Conservation (phyloP, 208 protist species). For the Crithidia brevicula region DNA sequence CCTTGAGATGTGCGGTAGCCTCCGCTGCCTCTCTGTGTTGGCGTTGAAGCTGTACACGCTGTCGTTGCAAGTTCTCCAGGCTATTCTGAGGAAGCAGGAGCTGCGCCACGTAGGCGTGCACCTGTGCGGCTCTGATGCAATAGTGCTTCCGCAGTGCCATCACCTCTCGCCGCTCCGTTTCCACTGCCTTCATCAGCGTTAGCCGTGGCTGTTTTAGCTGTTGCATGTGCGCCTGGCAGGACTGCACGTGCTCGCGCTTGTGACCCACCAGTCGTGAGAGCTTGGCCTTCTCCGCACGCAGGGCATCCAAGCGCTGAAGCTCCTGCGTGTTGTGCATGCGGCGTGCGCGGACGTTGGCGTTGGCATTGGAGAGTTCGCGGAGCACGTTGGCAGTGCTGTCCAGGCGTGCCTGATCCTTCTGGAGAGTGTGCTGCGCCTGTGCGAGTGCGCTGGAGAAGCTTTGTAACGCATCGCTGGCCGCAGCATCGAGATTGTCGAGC, state of each 20-base stretch:
- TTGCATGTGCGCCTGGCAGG: slow-evolving; percentile 26
- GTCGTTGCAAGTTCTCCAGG: slow-evolving; percentile 12
- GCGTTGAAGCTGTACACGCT: slow-evolving; percentile 5
- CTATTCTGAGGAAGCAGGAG: slow-evolving; percentile 17
- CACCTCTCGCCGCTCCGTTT: slow-evolving; percentile 14
- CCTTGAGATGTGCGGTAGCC: background rate
- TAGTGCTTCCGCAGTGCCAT: slow-evolving; percentile 25
- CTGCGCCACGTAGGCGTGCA: slow-evolving; percentile 27
- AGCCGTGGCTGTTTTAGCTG: slow-evolving; percentile 30
- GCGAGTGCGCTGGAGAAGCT: slow-evolving; percentile 47
- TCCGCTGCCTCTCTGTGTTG: background rate
- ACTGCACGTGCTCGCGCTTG: slow-evolving; percentile 23
- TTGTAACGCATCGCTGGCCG: slow-evolving; percentile 39
- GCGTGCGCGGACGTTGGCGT: slow-evolving; percentile 8
- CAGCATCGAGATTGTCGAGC: slow-evolving; percentile 39
- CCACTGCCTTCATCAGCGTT: slow-evolving; percentile 7
- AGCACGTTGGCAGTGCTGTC: slow-evolving; percentile 19
- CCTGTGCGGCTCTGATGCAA: slow-evolving; percentile 14
- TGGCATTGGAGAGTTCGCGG: slow-evolving; percentile 12
- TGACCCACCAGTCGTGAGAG: slow-evolving; percentile 21
- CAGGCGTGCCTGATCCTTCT: slow-evolving; percentile 42
- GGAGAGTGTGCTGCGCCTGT: slow-evolving; percentile 40
- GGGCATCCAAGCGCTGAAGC: slow-evolving; percentile 34
- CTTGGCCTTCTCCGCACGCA: slow-evolving; percentile 45
- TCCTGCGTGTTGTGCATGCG: slow-evolving; percentile 30